Conservation (phyloP, 768 basidiomycete genomes). For the Collybiopsis confluens region DNA sequence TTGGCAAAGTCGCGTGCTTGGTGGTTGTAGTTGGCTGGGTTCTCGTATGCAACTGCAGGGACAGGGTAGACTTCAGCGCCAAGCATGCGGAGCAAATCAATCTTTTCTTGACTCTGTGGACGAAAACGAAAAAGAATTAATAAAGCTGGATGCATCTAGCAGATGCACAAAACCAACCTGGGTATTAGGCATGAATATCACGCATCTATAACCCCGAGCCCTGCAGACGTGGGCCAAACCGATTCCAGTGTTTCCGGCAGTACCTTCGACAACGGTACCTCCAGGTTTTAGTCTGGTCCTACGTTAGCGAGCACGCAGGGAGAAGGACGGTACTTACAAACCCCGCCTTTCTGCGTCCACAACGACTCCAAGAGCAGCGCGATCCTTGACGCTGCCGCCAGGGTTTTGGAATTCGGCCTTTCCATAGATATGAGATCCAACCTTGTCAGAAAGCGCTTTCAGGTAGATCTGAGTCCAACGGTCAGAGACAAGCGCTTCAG, state of each 20-base stretch:
- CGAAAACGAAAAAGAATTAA: conserved; percentile 3
- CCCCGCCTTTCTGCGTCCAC: conserved; percentile 84
- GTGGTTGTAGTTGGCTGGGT: conserved; percentile 97
- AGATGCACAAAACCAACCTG: conserved; percentile 44
- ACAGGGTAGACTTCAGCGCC: conserved; percentile 97
- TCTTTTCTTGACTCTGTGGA: conserved; percentile 93
- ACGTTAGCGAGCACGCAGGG: not conserved
- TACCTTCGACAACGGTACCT: conserved; percentile 97
- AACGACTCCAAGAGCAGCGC: conserved; percentile 88
- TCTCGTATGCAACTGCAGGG: conserved; percentile 93
- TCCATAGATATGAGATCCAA: conserved; percentile 81
- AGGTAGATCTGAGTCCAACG: conserved; percentile 71
- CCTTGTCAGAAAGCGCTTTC: conserved; percentile 74
- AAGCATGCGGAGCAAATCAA: conserved; percentile 94
- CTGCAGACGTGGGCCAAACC: conserved; percentile 94
- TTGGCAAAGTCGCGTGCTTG: conserved; percentile 88
- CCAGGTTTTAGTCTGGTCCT: conserved; percentile 70
- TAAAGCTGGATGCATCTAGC: not conserved
- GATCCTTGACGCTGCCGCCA: conserved; percentile 96
- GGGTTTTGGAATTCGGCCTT: conserved; percentile 99
- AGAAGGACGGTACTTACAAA: conserved; percentile 41
- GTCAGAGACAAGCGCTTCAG: not conserved
- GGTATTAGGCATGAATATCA: conserved; percentile 98
- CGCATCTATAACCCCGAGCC: conserved; percentile 90
- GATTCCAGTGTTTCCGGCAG: conserved; percentile 97